Percentiles rank a stretch among this genome's conserved stretches.
These are phyloP conservation scores for Ceratocystis cacaofunesta DNA, from an alignment of 2,329 filamentous ascomycete genomes.

Conservation along the genomic window DNA sequence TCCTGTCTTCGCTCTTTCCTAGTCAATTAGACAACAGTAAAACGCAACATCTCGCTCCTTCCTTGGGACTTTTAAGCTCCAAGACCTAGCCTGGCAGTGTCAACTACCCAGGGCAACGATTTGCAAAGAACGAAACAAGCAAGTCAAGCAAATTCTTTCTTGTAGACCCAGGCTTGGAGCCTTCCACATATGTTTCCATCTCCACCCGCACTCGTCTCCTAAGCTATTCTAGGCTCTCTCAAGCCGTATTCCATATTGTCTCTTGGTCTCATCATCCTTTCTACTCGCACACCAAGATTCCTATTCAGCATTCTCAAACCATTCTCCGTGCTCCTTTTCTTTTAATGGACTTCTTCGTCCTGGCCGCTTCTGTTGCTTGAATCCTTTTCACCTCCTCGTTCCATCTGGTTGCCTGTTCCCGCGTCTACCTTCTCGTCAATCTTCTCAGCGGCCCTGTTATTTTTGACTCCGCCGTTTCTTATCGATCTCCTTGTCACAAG, in stretches of 20 bases:
- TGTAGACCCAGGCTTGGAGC: not conserved
- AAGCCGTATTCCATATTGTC: not conserved
- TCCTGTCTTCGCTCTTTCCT: not conserved
- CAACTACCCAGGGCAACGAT: too few species aligned
- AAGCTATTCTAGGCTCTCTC: not conserved
- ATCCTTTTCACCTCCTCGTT: not conserved
- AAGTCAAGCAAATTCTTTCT: too few species aligned
- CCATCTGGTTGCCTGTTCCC: not conserved
- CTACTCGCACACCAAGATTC: not conserved
- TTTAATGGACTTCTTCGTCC: not conserved
- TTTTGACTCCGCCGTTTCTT: conserved; percentile 4
- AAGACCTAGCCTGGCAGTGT: not conserved
- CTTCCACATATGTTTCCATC: not conserved
- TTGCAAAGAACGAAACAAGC: too few species aligned
- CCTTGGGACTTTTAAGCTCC: not conserved
- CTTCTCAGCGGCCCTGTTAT: not conserved
- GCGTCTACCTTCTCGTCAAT: not conserved
- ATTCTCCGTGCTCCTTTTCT: not conserved
- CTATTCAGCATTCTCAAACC: not conserved
- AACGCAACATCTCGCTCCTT: not conserved
- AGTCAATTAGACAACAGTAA: too few species aligned
- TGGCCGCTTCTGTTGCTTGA: not conserved
- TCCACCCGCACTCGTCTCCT: not conserved
- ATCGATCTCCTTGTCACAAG: conserved; percentile 4
- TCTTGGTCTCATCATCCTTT: not conserved